Evolutionary conservation across 106 monocot genomes (phyloP), one percentile per base, ranked within the genome.

Genomic region (Dendrobium huoshanense): DNA sequence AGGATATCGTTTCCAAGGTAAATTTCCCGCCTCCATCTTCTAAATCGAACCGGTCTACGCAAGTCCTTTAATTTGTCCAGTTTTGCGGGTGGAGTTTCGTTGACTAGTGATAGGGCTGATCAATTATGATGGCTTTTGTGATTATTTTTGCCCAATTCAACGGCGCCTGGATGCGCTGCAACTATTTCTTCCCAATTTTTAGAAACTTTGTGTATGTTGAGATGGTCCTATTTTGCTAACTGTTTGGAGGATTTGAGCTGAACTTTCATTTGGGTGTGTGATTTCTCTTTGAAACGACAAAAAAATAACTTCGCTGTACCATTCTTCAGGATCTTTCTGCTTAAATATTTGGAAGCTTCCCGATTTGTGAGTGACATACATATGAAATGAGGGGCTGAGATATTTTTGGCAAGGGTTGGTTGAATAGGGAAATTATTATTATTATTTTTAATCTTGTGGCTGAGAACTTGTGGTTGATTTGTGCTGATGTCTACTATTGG

Each of bases 1-100:
- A 78, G 56, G 55, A 94, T 51, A 86, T 94, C 83, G 79, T 89
- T 79, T 91, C 94, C 65, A 91, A 78, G 88, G 94, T 92, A 78
- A 13, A 61, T 3, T 49, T 41, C 44, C 22, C 8, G 5, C 4
- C 25, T 65, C 10, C 61, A 61, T 65, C 22, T 25, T 65, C 25
- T 25, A 65, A n/a, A 65, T 24, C 25, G 64, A 25, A 15, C 64
- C 4, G 64, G 64, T 25, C 64, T 64, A 4, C 8, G 22, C 64
- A n/a, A 25, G 1, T 64, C 2, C 10, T 10, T 51, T 51, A 15
- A 13, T 51, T 51, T 8, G 5, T 7, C 7, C 15, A 24, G 24
- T 65, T 22, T 61, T 61, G n/a, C n/a, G 4, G 61, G n/a, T 22
- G 22, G 10, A 61, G 22, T 61, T 22, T 61, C 24, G 2, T 61